Conservation (phyloP, 352 stramenopile genomes). For the Globisporangium emineosum region DNA sequence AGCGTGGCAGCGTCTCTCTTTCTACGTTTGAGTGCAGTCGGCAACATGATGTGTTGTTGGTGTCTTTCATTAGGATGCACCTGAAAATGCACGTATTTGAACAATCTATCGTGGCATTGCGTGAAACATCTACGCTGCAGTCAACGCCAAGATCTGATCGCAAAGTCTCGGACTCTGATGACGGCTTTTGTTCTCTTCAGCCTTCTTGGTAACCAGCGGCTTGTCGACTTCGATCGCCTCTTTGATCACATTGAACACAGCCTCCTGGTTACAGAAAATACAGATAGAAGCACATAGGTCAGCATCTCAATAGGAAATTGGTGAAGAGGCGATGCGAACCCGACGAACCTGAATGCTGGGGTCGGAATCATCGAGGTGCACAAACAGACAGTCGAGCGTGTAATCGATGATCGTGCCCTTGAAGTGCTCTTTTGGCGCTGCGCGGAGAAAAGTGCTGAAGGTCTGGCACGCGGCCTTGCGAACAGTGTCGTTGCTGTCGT, state of each 20-base stretch:
- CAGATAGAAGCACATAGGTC: conserved; percentile 4
- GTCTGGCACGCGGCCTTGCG: conserved; percentile 85
- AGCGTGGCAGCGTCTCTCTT: too few relatives aligned
- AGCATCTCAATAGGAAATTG: conserved; percentile 4
- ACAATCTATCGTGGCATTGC: conserved; percentile 8
- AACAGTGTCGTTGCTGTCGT: conserved; percentile 91
- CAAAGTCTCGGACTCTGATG: conserved; percentile 73
- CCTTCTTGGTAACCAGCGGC: conserved; percentile 62
- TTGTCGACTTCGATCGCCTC: conserved; percentile 61
- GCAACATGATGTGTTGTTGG: too few relatives aligned
- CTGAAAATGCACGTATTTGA: not conserved
- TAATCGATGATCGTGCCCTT: conserved; percentile 89
- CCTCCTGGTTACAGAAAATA: conserved; percentile 29
- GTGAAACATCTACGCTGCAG: conserved; percentile 19
- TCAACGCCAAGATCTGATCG: conserved; percentile 58
- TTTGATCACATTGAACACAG: conserved; percentile 69
- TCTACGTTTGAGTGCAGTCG: too few relatives aligned
- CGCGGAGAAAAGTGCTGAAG: conserved; percentile 83
- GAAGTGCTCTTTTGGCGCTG: conserved; percentile 83
- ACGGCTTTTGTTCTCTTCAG: conserved; percentile 64
- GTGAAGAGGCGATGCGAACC: not conserved
- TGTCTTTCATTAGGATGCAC: not conserved
- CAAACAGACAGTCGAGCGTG: conserved; percentile 87
- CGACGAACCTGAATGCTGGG: conserved; percentile 70
- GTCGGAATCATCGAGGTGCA: conserved; percentile 90